Conservation (phyloP, 371 early-diverging fungal genomes). For the Mucor irregularis region DNA sequence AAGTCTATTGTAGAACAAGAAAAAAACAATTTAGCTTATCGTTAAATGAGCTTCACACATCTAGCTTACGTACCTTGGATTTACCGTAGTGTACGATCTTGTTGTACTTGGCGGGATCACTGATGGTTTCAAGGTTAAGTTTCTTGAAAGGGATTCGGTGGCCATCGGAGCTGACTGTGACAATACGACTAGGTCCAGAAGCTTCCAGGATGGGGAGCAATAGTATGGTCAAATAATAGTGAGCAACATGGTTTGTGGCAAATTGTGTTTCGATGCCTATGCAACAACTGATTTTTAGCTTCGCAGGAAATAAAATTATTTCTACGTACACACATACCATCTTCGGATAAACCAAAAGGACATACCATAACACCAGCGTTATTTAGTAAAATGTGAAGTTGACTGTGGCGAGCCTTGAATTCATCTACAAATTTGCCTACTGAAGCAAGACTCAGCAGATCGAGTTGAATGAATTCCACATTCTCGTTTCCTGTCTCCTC, state of each 20-base stretch:
- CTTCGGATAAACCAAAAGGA: slow-evolving; percentile 61
- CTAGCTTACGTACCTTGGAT: background rate
- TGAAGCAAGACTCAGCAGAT: slow-evolving; percentile 57
- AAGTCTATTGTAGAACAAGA: slow-evolving; percentile 22
- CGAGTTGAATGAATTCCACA: slow-evolving; percentile 56
- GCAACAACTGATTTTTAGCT: no score
- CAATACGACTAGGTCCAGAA: slow-evolving; percentile 56
- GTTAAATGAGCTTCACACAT: no score
- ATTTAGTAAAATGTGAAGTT: slow-evolving; percentile 66
- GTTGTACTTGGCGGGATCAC: slow-evolving; percentile 39
- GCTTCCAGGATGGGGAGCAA: slow-evolving; percentile 64
- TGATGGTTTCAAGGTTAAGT: slow-evolving; percentile 37
- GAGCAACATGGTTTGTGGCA: slow-evolving; percentile 76
- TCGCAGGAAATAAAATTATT: no score
- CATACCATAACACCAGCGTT: slow-evolving; percentile 74
- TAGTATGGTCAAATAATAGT: slow-evolving; percentile 65
- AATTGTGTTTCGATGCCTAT: slow-evolving; percentile 36
- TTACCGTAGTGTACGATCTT: background rate
- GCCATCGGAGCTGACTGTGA: slow-evolving; percentile 51
- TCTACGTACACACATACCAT: no score
- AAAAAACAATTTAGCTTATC: no score
- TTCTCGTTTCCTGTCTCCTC: slow-evolving; percentile 52
- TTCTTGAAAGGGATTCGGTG: slow-evolving; percentile 33
- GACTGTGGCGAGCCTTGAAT: slow-evolving; percentile 42
- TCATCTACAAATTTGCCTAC: slow-evolving; percentile 55